Percentiles rank a stretch among this genome's conserved stretches.
Conservation (phyloP, 768 basidiomycete species). For the Clitopilus hobsonii region DNA sequence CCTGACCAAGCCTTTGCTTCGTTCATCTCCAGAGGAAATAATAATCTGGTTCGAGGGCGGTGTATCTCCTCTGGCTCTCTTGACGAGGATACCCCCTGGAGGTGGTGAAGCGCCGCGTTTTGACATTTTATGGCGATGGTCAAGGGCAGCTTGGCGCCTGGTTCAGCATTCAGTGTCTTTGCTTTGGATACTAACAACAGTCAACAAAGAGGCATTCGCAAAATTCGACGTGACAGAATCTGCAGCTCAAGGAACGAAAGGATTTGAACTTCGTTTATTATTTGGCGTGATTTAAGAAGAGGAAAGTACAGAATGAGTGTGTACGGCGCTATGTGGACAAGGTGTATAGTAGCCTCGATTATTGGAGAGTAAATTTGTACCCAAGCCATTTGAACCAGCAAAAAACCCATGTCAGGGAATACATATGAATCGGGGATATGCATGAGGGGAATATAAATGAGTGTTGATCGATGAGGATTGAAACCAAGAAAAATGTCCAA, state of each 20-base stretch:
- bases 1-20: slow-evolving; percentile 75
- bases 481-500: background rate
- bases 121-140: slow-evolving; percentile 46
- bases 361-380: background rate
- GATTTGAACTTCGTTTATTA: background rate
- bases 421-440: background rate
- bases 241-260: background rate
- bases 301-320: background rate
- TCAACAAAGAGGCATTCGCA: background rate
- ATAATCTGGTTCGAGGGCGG: slow-evolving; percentile 60
- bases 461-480: background rate
- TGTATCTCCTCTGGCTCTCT: slow-evolving; percentile 51
- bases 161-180: background rate
- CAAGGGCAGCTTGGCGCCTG: background rate
- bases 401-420: background rate
- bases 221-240: too few species aligned
- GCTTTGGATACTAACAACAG: background rate
- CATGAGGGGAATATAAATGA: background rate
- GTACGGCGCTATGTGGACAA: background rate
- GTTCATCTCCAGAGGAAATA: slow-evolving; percentile 71
- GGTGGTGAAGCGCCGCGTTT: slow-evolving; percentile 66
- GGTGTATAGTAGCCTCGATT: background rate
- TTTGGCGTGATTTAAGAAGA: background rate
- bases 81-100: slow-evolving; percentile 50
- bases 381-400: too few species aligned